These are phyloP conservation scores for Colletotrichum brevisporum DNA, from an alignment of 2,329 filamentous ascomycete genomes.

Conservation along the genomic window DNA sequence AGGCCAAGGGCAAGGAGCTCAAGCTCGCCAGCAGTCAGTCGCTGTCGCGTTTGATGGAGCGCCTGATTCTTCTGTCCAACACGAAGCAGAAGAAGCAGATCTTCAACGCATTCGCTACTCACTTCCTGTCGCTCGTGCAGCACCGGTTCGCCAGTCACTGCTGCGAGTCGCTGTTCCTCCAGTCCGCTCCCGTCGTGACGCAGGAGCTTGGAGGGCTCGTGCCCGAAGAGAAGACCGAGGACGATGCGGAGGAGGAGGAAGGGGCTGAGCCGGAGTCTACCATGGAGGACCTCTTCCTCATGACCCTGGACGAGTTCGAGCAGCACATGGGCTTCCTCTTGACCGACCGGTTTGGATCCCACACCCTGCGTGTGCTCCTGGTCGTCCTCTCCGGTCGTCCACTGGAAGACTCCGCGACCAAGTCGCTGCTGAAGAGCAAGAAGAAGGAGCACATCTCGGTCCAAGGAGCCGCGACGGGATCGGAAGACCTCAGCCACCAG, in stretches of 20 bases:
- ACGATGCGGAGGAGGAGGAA: slow-evolving; percentile 58
- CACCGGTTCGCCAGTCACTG: slow-evolving; percentile 98
- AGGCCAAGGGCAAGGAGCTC: slow-evolving; percentile 92
- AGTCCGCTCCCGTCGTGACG: slow-evolving; percentile 83
- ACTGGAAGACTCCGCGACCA: slow-evolving; percentile 77
- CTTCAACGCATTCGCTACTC: slow-evolving; percentile 86
- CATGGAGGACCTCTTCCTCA: slow-evolving; percentile 89
- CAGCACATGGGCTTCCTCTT: slow-evolving; percentile 85
- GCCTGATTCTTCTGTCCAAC: slow-evolving; percentile 86
- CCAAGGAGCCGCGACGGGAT: slow-evolving; percentile 63
- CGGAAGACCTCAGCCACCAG: slow-evolving; percentile 52
- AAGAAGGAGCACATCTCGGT: slow-evolving; percentile 88
- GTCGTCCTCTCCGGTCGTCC: slow-evolving; percentile 88
- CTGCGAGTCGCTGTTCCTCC: slow-evolving; percentile 92
- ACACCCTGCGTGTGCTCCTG: slow-evolving; percentile 88
- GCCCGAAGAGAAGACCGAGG: slow-evolving; percentile 60
- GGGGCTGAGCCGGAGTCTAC: slow-evolving; percentile 67
- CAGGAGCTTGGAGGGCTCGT: slow-evolving; percentile 72
- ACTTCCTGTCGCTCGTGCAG: slow-evolving; percentile 91
- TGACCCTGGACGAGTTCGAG: slow-evolving; percentile 89
- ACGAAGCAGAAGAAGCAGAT: slow-evolving; percentile 86
- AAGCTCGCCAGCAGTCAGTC: slow-evolving; percentile 97
- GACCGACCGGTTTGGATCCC: slow-evolving; percentile 91
- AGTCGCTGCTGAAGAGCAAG: slow-evolving; percentile 88
- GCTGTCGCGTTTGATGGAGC: slow-evolving; percentile 93